Percentiles rank a stretch among this genome's conserved stretches.
These are phyloP conservation scores for Passalora sequoiae DNA, from an alignment of 2,329 filamentous ascomycete genomes.

Conservation along the genomic window DNA sequence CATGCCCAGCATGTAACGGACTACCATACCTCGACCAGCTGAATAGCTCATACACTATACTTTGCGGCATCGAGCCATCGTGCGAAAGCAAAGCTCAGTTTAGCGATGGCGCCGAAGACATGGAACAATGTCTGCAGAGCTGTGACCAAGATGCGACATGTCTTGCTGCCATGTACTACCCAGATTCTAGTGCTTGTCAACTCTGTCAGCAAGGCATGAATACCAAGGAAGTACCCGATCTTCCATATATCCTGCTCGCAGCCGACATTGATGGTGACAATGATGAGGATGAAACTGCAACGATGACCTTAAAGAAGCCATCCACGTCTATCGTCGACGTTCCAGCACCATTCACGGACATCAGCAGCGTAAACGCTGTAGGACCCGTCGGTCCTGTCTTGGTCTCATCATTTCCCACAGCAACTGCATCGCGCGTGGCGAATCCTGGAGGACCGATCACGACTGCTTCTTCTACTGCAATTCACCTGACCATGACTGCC, in stretches of 20 bases:
- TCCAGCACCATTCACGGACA: constrained; percentile 14
- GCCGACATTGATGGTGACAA: constrained; percentile 19
- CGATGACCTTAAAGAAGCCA: neutral
- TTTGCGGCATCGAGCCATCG: constrained; percentile 22
- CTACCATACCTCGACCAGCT: constrained; percentile 19
- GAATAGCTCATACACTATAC: constrained; percentile 23
- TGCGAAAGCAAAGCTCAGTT: constrained; percentile 18
- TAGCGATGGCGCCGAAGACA: constrained; percentile 11
- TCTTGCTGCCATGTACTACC: constrained; percentile 22
- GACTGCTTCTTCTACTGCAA: neutral
- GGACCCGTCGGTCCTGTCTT: constrained; percentile 8
- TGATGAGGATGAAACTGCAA: constrained; percentile 5
- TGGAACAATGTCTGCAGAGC: constrained; percentile 22
- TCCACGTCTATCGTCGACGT: constrained; percentile 13
- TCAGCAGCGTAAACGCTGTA: neutral
- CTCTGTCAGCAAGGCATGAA: constrained; percentile 24
- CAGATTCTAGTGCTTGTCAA: constrained; percentile 16
- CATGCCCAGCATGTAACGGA: constrained; percentile 25
- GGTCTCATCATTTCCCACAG: constrained; percentile 4
- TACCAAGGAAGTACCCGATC: constrained; percentile 1
- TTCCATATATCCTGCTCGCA: constrained; percentile 18
- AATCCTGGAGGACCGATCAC: constrained; percentile 7
- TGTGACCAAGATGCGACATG: constrained; percentile 26
- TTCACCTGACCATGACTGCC: neutral
- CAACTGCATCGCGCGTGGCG: neutral